Evolutionary conservation across 192 early-diverging fungal genomes (phyloP), one percentile per base, ranked within the genome.

Genomic region (Coemansia sp.): DNA sequence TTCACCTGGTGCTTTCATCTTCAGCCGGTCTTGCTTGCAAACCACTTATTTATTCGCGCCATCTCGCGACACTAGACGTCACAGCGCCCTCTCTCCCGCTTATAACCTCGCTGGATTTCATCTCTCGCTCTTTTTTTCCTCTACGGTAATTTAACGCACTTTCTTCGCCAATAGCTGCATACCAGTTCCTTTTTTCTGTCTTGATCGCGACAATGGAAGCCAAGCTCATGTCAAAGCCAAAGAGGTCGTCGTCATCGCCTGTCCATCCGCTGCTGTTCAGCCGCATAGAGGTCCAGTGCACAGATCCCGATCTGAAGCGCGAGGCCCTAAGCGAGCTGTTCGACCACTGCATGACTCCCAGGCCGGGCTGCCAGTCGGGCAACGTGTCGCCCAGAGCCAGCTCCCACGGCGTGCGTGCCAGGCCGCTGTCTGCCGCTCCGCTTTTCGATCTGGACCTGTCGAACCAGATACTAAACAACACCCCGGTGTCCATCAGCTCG

Each of bases 261-360:
- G 30, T 56, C 9, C 47, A 32, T 6, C 64, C 62, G 25, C 23
- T 58, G 57, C 42, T 42, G 24, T 29, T 58, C 24, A 61, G 60
- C 60, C 58, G 58, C 28, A 58, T 72, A 39, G 55, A 65, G 29
- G 71, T 79, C 27, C 71, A 79, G 68, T 79, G 67, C 58, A 57
- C 68, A 14, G 71, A 79, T 54, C 71, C 71, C 10, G 76, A 73
- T 10, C 48, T 79, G 19, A 79, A 79, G 59, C 76, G 71, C 59
- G 76, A 69, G 58, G 76, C 76, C 13, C 67, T 79, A 11, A 73
- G 76, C 65, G 76, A 79, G 71, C 65, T 79, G 27, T 79, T 79
- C n/a, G 76, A 79, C 62, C 71, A 79, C 68, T 79, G 76, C 54
- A 79, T 79, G 76, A 69, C 71, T 16, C 50, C 16, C 4, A 47